phyloP scores from a whole-genome alignment of 169 alveolate species.

The Plasmodium gonderi region DNA sequence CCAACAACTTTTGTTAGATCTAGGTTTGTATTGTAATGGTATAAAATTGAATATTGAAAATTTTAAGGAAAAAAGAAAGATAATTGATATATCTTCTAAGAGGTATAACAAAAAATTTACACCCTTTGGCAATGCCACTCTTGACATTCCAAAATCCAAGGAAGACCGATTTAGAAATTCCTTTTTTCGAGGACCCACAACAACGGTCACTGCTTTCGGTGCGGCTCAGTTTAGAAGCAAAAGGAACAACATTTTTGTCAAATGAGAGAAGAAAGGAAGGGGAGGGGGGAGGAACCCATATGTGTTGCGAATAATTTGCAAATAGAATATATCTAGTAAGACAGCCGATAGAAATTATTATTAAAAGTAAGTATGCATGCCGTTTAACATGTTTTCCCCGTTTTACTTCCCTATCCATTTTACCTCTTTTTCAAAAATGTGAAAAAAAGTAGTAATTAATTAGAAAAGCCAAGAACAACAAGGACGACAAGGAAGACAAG shows the following conservation, averaged over 20 bases:
- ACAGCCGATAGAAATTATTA: too few relatives aligned
- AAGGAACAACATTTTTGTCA: conserved; percentile 30
- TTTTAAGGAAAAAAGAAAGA: conserved; percentile 54
- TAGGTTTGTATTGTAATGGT: conserved; percentile 68
- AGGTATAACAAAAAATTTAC: conserved; percentile 7
- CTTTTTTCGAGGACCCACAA: background rate
- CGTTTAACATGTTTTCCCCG: too few relatives aligned
- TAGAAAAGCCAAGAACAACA: too few relatives aligned
- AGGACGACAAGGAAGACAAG: too few relatives aligned
- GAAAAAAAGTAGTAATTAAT: too few relatives aligned
- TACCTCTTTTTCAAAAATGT: too few relatives aligned
- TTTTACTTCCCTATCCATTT: too few relatives aligned
- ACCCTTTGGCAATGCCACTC: background rate
- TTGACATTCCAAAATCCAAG: background rate
- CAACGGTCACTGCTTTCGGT: background rate
- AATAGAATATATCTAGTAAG: too few relatives aligned
- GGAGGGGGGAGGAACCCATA: background rate
- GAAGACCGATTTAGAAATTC: conserved; percentile 33
- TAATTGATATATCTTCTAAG: background rate
- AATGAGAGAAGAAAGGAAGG: background rate
- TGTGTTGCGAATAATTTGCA: background rate
- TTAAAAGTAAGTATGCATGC: too few relatives aligned
- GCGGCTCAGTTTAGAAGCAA: conserved; percentile 3
- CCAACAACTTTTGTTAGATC: conserved; percentile 41
- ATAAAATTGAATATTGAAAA: conserved; percentile 57